Evolutionary conservation across 805 yeast genomes (phyloP), one percentile per base, ranked within the genome.

Genomic region (Candida dajiaensis): DNA sequence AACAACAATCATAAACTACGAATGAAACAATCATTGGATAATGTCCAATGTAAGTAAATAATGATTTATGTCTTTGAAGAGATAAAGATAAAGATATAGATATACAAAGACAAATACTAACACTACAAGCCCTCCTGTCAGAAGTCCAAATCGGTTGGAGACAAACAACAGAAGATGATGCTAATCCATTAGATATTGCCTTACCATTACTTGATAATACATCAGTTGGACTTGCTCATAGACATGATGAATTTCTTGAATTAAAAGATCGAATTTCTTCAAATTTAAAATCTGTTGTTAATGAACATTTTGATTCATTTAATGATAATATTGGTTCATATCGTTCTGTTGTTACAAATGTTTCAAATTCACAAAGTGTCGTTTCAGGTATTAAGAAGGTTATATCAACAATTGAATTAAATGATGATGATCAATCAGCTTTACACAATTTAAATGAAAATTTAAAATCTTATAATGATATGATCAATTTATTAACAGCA

Each of bases 141-240:
- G 62, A 62, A 28, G 71, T 74, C 6, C 66, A 69, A 16, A 52
- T 67, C 4, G 72, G 72, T 47, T 78, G 83, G 82, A 66, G 68
- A 39, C 73, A 76, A 44, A 64, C 81, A 8, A 64, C 74, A 7
- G 67, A 69, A 1, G 73, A 72, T 9, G 74, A 78, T 42, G 79
- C 88, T 45, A 89, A 89, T 60, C 95, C 96, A 1, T 73, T 94
- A 40, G 97, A 89, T 55, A 70, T 83, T 44, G 97, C 97, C 0
- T 70, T 92, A 36, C 81, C 90, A 1, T 70, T 94, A 47, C 69
- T 89, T 57, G 97, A 92, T 64, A 83, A 82, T 56, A 81, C 95
- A 2, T 85, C 96, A 0, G 94, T 89, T n/a, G 98, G 98, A 0
- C 67, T 87, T 56, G 95, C 96, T 0, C 83, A 82, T 56, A 78